These are phyloP conservation scores for Amanita muscaria DNA, from an alignment of 768 basidiomycete genomes.

Conservation along the genomic window DNA sequence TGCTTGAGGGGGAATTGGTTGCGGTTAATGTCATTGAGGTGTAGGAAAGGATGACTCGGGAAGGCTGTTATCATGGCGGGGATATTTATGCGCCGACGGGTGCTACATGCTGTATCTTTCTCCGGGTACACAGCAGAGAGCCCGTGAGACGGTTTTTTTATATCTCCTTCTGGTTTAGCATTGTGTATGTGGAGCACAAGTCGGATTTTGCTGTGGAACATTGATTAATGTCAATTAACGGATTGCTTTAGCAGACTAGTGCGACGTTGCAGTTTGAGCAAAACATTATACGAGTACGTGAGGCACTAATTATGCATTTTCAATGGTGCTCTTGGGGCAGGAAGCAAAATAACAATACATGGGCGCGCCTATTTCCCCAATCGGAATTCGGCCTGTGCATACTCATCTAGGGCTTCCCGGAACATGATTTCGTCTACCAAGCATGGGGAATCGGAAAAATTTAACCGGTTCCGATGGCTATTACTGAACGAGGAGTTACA, in stretches of 20 bases:
- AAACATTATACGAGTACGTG: no score
- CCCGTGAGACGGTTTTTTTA: no score
- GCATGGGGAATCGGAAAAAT: neutral
- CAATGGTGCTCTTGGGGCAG: neutral
- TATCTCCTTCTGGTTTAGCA: no score
- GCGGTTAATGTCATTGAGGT: neutral
- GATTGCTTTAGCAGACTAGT: no score
- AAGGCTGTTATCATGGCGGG: neutral
- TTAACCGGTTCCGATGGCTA: neutral
- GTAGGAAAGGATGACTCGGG: neutral
- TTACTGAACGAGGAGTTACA: neutral
- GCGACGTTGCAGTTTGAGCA: no score
- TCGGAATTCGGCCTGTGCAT: slow-evolving; percentile 65
- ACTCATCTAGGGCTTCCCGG: slow-evolving; percentile 65
- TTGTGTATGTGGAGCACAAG: no score
- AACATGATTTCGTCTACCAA: slow-evolving; percentile 49
- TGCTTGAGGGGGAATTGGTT: neutral
- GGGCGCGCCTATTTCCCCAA: slow-evolving; percentile 58
- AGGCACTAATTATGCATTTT: no score
- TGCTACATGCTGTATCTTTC: no score
- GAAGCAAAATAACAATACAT: neutral
- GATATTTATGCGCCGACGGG: neutral
- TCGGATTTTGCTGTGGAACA: no score
- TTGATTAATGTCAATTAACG: no score
- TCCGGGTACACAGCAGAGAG: no score